Conservation (phyloP, 805 yeast genomes). For the Kazachstania africana region DNA sequence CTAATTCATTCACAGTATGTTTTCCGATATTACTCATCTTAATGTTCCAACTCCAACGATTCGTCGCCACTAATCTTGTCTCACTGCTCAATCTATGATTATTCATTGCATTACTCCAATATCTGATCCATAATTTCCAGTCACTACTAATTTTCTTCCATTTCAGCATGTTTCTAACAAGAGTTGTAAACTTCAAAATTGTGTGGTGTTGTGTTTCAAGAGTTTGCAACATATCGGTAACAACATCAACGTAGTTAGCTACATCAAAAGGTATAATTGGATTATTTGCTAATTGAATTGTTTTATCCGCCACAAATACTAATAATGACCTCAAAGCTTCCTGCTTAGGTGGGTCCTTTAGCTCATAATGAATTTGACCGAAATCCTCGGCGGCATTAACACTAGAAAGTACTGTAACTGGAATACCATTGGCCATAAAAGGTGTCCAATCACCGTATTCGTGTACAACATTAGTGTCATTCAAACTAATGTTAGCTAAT, state of each 20-base stretch:
- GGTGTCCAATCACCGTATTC: slow-evolving; percentile 55
- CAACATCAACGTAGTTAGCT: slow-evolving; percentile 30
- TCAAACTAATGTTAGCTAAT: slow-evolving; percentile 7
- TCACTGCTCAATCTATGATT: slow-evolving; percentile 43
- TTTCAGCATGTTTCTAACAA: slow-evolving; percentile 26
- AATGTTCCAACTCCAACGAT: slow-evolving; percentile 68
- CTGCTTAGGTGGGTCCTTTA: slow-evolving; percentile 36
- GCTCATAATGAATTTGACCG: slow-evolving; percentile 33
- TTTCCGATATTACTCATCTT: slow-evolving; percentile 44
- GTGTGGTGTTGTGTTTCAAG: slow-evolving; percentile 22
- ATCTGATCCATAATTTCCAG: slow-evolving; percentile 40
- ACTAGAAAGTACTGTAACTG: slow-evolving; percentile 13
- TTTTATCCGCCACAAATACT: slow-evolving; percentile 38
- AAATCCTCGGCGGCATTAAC: slow-evolving; percentile 40
- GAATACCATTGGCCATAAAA: slow-evolving; percentile 45
- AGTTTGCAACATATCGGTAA: slow-evolving; percentile 36
- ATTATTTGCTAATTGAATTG: slow-evolving; percentile 49
- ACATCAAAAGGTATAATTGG: slow-evolving; percentile 67
- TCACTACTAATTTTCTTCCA: slow-evolving; percentile 34
- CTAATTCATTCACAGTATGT: slow-evolving; percentile 33
- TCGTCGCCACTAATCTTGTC: slow-evolving; percentile 52
- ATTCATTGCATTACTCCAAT: slow-evolving; percentile 46
- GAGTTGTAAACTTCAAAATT: slow-evolving; percentile 18
- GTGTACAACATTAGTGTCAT: slow-evolving; percentile 14
- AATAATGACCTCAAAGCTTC: slow-evolving; percentile 43